Conservation (phyloP, 2,329 filamentous ascomycete species). For the Pleurostoma richardsiae region DNA sequence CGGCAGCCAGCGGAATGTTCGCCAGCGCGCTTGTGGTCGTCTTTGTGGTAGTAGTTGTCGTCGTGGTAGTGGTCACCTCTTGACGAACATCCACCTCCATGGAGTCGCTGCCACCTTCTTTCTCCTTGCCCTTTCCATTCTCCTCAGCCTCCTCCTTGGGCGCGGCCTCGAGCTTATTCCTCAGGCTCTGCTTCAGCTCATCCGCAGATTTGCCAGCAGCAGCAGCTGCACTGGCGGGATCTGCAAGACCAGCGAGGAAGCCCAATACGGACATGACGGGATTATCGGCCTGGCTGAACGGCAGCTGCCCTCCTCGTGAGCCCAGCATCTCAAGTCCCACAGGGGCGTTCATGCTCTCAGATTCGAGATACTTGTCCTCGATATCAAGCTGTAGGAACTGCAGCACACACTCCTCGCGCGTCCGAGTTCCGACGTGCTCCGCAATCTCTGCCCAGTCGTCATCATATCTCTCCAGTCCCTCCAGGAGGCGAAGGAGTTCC, state of each 20-base stretch:
- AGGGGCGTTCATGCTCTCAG: conserved; percentile 55
- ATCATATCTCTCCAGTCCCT: conserved; percentile 87
- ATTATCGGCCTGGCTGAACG: conserved; percentile 90
- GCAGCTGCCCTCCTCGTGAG: conserved; percentile 71
- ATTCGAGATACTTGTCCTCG: conserved; percentile 92
- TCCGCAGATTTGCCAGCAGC: conserved; percentile 85
- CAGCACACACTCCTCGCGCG: conserved; percentile 90
- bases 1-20: conserved; percentile 78
- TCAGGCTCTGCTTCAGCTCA: conserved; percentile 75
- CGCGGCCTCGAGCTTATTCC: conserved; percentile 66
- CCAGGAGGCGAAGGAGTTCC: conserved; percentile 82
- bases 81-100: conserved; percentile 61
- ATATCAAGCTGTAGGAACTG: conserved; percentile 97
- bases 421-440: conserved; percentile 86
- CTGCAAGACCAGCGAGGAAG: conserved; percentile 86
- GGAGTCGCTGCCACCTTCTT: conserved; percentile 46
- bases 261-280: conserved; percentile 94
- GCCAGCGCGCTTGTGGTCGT: conserved; percentile 50
- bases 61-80: conserved; percentile 39
- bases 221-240: conserved; percentile 84
- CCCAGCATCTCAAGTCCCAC: conserved; percentile 63
- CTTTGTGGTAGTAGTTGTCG: conserved; percentile 42
- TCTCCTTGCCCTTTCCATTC: conserved; percentile 54
- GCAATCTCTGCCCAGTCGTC: conserved; percentile 95
- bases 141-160: conserved; percentile 31